phyloP scores from a whole-genome alignment of 2,329 filamentous ascomycete species.

The Sarocladium oryzae region DNA sequence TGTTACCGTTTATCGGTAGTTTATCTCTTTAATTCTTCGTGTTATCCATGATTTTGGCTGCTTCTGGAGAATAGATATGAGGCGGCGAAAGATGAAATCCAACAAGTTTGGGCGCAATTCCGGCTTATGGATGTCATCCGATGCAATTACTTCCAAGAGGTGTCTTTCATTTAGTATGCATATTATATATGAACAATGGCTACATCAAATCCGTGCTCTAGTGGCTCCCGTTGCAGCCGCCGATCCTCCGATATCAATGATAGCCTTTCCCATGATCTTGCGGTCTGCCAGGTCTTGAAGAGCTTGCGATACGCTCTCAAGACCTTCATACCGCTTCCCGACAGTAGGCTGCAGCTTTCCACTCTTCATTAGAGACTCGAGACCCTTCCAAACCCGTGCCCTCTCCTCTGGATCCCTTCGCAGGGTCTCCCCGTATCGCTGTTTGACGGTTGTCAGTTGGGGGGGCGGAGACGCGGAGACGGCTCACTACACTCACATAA shows the following conservation, averaged over 20 bases:
- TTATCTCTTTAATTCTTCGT: no score
- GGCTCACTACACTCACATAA: conserved; percentile 45
- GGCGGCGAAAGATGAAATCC: no score
- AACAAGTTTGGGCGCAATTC: no score
- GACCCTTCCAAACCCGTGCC: conserved; percentile 42
- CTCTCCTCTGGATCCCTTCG: conserved; percentile 41
- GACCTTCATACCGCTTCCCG: conserved; percentile 41
- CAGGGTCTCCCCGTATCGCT: conserved; percentile 51
- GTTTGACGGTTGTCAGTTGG: neutral
- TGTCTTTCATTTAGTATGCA: no score
- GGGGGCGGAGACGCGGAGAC: no score
- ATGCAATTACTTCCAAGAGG: no score
- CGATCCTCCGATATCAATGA: conserved; percentile 32
- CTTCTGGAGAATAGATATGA: no score
- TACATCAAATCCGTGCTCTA: neutral
- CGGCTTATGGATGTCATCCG: no score
- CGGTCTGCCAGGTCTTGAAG: conserved; percentile 42
- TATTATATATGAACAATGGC: no score
- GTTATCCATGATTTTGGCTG: no score
- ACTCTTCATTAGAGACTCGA: conserved; percentile 39
- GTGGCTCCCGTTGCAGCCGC: neutral
- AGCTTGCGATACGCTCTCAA: conserved; percentile 42
- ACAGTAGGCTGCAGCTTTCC: conserved; percentile 45
- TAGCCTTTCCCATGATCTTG: conserved; percentile 49
- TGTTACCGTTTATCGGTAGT: no score